A percentile compares a stretch with the other conserved stretches of the same genome.
These are phyloP conservation scores for Passiflora organensis DNA, from an alignment of 345 rosid species.

Conservation along the genomic window DNA sequence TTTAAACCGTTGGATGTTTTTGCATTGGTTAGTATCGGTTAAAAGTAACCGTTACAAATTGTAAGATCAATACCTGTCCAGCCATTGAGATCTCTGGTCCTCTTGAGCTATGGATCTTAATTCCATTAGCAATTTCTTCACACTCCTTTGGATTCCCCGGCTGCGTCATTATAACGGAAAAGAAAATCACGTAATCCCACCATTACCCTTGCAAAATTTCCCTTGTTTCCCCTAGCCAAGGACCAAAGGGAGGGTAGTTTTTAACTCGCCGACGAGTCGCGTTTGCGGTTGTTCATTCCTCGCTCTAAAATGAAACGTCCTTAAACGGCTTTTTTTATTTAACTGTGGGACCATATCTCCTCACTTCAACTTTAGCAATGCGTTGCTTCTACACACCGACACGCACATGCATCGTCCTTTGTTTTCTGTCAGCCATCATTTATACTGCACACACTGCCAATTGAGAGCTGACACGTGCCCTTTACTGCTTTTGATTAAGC, in stretches of 20 bases:
- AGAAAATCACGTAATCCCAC: not conserved
- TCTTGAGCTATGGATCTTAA: constrained; percentile 43
- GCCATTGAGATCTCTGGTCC: constrained; percentile 50
- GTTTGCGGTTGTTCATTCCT: not conserved
- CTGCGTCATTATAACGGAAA: no score
- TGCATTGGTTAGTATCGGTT: constrained; percentile 17
- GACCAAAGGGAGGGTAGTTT: no score
- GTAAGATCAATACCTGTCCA: constrained; percentile 28
- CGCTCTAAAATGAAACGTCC: not conserved
- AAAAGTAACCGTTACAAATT: constrained; percentile 9
- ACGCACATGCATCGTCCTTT: not conserved
- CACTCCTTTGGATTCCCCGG: no score
- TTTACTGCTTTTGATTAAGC: not conserved
- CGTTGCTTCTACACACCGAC: not conserved
- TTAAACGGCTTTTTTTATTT: constrained; percentile 47
- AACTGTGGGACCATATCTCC: constrained; percentile 15
- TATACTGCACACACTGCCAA: not conserved
- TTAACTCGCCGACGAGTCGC: constrained; percentile 23
- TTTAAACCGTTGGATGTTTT: no score
- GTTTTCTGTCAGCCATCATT: not conserved
- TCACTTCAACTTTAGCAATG: constrained; percentile 32
- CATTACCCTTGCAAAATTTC: not conserved
- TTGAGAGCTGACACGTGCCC: not conserved
- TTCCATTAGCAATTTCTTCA: constrained; percentile 32
- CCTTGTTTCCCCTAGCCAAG: no score